Conservation (phyloP, 495 filamentous ascomycete species). For the Penicillium malachiteum region DNA sequence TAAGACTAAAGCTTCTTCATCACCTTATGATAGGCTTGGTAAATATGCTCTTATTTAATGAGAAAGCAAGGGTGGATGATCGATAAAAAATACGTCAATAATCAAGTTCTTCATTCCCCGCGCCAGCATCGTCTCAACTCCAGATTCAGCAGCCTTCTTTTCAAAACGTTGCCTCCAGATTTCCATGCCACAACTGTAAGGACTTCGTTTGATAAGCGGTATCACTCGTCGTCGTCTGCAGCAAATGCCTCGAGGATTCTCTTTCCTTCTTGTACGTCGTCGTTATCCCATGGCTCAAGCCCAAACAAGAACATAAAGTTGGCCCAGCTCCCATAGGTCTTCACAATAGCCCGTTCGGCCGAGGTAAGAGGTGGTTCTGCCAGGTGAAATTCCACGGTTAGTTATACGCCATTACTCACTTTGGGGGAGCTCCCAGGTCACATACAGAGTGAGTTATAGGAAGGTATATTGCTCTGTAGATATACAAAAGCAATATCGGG, state of each 20-base stretch:
- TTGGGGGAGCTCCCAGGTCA: background rate
- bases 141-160: too few relatives aligned
- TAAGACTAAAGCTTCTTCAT: too few relatives aligned
- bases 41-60: too few relatives aligned
- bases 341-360: constrained; percentile 30
- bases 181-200: too few relatives aligned
- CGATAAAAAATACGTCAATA: too few relatives aligned
- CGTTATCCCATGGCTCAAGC: constrained; percentile 15
- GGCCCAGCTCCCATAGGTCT: constrained; percentile 35
- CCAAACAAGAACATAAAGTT: constrained; percentile 24
- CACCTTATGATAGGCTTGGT: too few relatives aligned
- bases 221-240: background rate
- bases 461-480: background rate
- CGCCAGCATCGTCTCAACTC: too few relatives aligned
- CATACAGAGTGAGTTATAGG: background rate
- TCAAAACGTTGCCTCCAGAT: too few relatives aligned
- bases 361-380: constrained; percentile 34
- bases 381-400: background rate
- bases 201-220: too few relatives aligned
- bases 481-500: background rate
- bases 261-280: too few relatives aligned
- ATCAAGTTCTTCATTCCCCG: too few relatives aligned
- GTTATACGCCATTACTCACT: background rate
- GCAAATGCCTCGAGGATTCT: constrained; percentile 19
- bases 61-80: too few relatives aligned